Percentiles rank a stretch among this genome's conserved stretches.
Conservation (phyloP, 345 rosid species). For the Lepidium didymum region DNA sequence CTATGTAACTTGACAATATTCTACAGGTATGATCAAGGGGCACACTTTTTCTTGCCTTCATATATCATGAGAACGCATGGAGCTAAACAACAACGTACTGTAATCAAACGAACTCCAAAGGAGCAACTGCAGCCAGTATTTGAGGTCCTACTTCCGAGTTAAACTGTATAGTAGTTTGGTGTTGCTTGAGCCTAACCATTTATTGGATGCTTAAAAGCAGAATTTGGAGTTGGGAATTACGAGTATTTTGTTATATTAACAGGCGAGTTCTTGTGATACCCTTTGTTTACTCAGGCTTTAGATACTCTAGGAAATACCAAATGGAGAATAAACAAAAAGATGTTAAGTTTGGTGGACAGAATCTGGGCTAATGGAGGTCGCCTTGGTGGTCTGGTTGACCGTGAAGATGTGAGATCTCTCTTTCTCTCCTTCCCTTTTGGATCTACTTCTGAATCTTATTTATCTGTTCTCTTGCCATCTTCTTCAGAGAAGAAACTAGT, state of each 20-base stretch:
- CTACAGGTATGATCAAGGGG: slow-evolving; percentile 81
- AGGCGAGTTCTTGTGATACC: slow-evolving; percentile 13
- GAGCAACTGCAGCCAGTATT: slow-evolving; percentile 61
- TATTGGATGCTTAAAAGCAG: not conserved
- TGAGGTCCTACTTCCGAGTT: slow-evolving; percentile 57
- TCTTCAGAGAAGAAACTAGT: not conserved
- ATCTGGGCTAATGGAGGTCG: slow-evolving; percentile 90
- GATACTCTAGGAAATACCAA: slow-evolving; percentile 92
- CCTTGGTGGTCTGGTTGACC: slow-evolving; percentile 73
- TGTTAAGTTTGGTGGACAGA: slow-evolving; percentile 80
- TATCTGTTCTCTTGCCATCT: not conserved
- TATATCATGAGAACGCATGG: slow-evolving; percentile 92
- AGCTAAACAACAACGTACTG: slow-evolving; percentile 67
- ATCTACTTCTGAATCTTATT: slow-evolving; percentile 3
- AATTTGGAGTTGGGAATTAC: not conserved
- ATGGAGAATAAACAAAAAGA: slow-evolving; percentile 84
- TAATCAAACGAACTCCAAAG: slow-evolving; percentile 54
- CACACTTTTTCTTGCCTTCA: slow-evolving; percentile 79
- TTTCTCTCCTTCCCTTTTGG: not conserved
- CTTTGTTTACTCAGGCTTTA: slow-evolving; percentile 59
- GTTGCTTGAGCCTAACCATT: not conserved
- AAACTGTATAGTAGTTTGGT: not conserved
- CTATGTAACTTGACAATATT: slow-evolving; percentile 21
- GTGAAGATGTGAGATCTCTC: slow-evolving; percentile 69
- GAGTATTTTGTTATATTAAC: not conserved